Evolutionary conservation across 148 eudicot species (phyloP).

Genomic region (Chenopodium album): DNA sequence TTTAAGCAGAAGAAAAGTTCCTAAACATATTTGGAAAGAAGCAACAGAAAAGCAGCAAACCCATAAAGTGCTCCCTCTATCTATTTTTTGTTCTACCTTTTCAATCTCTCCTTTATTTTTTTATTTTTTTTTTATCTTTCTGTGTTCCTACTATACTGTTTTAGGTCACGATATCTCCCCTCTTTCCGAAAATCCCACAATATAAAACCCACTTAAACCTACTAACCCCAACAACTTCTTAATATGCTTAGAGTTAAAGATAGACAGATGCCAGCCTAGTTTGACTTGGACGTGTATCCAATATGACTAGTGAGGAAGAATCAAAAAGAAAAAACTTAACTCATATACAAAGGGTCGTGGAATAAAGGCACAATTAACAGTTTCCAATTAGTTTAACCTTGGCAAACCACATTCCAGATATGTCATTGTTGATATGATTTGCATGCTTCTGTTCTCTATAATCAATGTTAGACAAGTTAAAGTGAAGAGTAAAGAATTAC

Average conservation of each 20-base stretch:
- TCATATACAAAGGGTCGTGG: background rate
- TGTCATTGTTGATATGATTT: background rate
- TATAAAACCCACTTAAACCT: background rate
- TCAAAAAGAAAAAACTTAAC: background rate
- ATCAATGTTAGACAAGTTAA: background rate
- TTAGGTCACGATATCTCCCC: background rate
- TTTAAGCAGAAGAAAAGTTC: background rate
- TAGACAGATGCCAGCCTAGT: background rate
- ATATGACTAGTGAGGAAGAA: no score
- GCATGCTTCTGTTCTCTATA: background rate
- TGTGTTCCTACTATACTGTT: no score
- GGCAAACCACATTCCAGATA: background rate
- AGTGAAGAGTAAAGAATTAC: background rate
- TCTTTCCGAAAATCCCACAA: background rate
- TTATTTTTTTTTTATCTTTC: no score
- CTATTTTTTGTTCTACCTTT: no score
- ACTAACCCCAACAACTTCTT: background rate
- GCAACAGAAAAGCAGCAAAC: background rate
- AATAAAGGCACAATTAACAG: background rate
- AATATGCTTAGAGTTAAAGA: background rate
- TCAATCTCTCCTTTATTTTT: no score
- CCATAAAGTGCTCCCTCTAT: background rate
- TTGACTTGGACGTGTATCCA: no score
- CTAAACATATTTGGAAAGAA: background rate
- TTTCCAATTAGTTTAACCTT: background rate